phyloP scores from a whole-genome alignment of 2,329 filamentous ascomycete species.

The Alternaria atra region DNA sequence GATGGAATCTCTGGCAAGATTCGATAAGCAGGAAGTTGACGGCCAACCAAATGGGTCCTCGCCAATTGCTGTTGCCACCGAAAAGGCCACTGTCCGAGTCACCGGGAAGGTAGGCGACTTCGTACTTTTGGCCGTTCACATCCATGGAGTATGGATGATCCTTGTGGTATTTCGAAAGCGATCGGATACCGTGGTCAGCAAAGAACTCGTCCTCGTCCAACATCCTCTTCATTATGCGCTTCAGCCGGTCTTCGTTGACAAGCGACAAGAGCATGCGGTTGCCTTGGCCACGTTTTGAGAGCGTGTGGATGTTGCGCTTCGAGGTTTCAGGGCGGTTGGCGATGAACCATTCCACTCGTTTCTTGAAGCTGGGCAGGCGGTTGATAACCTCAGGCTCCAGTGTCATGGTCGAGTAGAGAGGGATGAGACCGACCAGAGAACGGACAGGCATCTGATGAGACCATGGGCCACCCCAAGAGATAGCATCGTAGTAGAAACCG shows the following conservation, averaged over 20 bases:
- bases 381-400: constrained; percentile 94
- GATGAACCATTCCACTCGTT: constrained; percentile 92
- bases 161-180: constrained; percentile 89
- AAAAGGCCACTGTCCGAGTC: constrained; percentile 96
- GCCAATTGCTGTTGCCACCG: constrained; percentile 97
- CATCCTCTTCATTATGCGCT: constrained; percentile 90
- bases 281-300: constrained; percentile 88
- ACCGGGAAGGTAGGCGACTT: constrained; percentile 89
- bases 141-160: constrained; percentile 93
- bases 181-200: constrained; percentile 88
- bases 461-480: constrained; percentile 94
- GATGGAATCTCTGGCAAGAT: constrained; percentile 91
- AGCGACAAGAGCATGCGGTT: constrained; percentile 87
- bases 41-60: constrained; percentile 92
- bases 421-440: constrained; percentile 92
- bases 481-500: constrained; percentile 98
- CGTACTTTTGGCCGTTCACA: constrained; percentile 89
- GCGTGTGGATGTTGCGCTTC: constrained; percentile 93
- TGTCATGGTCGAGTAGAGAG: constrained; percentile 89
- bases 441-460: constrained; percentile 91
- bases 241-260: constrained; percentile 90
- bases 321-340: constrained; percentile 86
- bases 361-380: constrained; percentile 91
- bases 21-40: constrained; percentile 96
- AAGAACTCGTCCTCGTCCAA: constrained; percentile 94